These are phyloP conservation scores for Kwoniella bestiolae DNA, from an alignment of 768 basidiomycete genomes.

Conservation along the genomic window DNA sequence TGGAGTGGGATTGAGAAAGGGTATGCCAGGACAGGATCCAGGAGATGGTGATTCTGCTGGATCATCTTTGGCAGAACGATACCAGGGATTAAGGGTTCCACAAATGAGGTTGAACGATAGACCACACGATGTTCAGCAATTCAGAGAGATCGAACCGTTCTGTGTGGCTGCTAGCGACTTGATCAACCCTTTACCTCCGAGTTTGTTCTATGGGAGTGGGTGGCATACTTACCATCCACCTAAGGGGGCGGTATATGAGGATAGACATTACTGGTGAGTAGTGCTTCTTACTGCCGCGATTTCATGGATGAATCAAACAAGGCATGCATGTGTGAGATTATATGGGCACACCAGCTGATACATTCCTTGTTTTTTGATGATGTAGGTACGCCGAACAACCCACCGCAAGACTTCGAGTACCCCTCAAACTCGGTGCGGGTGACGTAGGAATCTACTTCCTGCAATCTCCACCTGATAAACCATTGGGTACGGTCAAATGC, in stretches of 20 bases:
- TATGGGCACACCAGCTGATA: no score
- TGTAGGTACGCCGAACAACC: constrained; percentile 74
- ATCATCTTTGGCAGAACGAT: constrained; percentile 52
- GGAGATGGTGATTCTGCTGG: constrained; percentile 57
- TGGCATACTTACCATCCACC: constrained; percentile 81
- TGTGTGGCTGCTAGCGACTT: constrained; percentile 97
- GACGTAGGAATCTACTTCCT: constrained; percentile 92
- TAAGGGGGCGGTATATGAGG: constrained; percentile 60
- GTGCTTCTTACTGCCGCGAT: not conserved
- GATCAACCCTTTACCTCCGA: constrained; percentile 94
- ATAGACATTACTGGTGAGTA: constrained; percentile 77
- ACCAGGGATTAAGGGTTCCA: constrained; percentile 66
- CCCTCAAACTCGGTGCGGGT: constrained; percentile 80
- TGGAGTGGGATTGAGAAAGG: constrained; percentile 80
- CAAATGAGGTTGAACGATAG: constrained; percentile 68
- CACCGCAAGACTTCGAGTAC: constrained; percentile 78
- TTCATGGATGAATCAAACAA: not conserved
- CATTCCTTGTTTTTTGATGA: no score
- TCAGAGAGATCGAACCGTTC: constrained; percentile 85
- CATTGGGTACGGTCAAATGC: constrained; percentile 73
- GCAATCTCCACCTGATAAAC: constrained; percentile 66
- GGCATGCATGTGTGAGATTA: no score
- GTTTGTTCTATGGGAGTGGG: constrained; percentile 89
- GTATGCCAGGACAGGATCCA: constrained; percentile 59
- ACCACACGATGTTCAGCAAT: constrained; percentile 62